phyloP scores from a whole-genome alignment of 331 rosid species.

The Prunus yedoensis region DNA sequence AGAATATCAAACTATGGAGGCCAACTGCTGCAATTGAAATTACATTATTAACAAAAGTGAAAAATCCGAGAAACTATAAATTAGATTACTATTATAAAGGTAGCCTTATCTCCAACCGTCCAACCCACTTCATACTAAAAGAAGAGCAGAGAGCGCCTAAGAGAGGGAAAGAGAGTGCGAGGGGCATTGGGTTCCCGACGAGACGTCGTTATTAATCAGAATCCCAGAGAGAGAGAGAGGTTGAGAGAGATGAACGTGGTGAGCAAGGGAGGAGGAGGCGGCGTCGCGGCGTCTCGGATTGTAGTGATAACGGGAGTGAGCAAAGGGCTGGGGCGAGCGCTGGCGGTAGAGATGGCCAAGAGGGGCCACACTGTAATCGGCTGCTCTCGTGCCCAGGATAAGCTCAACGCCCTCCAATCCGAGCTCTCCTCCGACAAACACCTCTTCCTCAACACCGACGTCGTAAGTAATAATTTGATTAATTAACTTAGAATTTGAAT shows the following conservation, averaged over 20 bases:
- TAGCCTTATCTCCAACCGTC: no score
- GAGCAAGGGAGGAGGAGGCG: slow-evolving; percentile 1
- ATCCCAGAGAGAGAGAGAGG: background rate
- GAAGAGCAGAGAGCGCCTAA: no score
- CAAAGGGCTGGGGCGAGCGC: slow-evolving; percentile 68
- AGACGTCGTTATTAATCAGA: background rate
- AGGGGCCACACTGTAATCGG: slow-evolving; percentile 72
- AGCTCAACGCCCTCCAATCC: slow-evolving; percentile 48
- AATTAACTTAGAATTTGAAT: background rate
- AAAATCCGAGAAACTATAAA: no score
- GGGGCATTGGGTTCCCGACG: no score
- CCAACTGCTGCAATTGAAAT: no score
- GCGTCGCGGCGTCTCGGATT: slow-evolving; percentile 22
- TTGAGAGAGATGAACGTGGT: slow-evolving; percentile 18
- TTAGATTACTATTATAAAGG: no score
- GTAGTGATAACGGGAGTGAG: slow-evolving; percentile 74
- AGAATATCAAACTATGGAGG: no score
- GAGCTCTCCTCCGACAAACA: slow-evolving; percentile 43
- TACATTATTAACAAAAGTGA: no score
- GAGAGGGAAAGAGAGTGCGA: no score
- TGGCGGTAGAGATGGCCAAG: slow-evolving; percentile 66
- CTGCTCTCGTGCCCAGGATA: slow-evolving; percentile 70
- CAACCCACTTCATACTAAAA: no score
- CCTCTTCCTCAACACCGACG: slow-evolving; percentile 54
- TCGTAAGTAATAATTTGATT: slow-evolving; percentile 32